Base-by-base conservation (phyloP, 2,329 filamentous ascomycete species). In the Hirsutella thompsonii region DNA sequence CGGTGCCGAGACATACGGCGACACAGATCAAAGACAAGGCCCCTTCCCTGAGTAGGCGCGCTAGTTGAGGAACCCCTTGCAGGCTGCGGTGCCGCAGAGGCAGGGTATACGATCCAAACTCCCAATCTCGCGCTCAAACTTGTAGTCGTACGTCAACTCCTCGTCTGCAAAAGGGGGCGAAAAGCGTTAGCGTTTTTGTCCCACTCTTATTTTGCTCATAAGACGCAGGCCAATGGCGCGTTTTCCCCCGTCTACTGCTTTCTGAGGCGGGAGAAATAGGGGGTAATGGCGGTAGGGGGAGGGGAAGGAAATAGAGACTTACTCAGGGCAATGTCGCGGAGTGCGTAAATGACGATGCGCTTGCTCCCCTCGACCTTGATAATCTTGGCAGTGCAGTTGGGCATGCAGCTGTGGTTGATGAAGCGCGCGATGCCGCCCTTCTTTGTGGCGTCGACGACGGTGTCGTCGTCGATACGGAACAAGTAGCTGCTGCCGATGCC, bases 121-220 rank as follows among this genome's bases (percentile, higher is more conserved):
- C 55, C 88, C 88, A 55, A 93, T 86, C 64, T 98, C 92, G 53
- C 92, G 84, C 68, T 98, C 92, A 61, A 98, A 98, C 64, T 98
- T 98, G 75, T 98, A 98, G 69, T 98, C 92, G 68, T 98, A 98
- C 2, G 92, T 98, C 60, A 98, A 79, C 70, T 98, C 92, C 66
- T 98, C 92, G 60, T 95, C 92, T 98, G 56, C 46, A 40, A 39
- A 19, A n/a, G 14, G 4, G 57, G 50, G n/a, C n/a, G n/a, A n/a
- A n/a, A n/a, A n/a, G n/a, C n/a, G n/a, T n/a, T n/a, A n/a, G n/a
- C n/a, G n/a, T n/a, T n/a, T n/a, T n/a, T n/a, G n/a, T n/a, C n/a
- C n/a, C n/a, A n/a, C n/a, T n/a, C n/a, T n/a, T n/a, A n/a, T n/a
- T n/a, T n/a, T n/a, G n/a, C n/a, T n/a, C n/a, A n/a, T n/a, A n/a